These are phyloP conservation scores for Microdochium paspali DNA, from an alignment of 2,329 filamentous ascomycete species.

Conservation along the genomic window DNA sequence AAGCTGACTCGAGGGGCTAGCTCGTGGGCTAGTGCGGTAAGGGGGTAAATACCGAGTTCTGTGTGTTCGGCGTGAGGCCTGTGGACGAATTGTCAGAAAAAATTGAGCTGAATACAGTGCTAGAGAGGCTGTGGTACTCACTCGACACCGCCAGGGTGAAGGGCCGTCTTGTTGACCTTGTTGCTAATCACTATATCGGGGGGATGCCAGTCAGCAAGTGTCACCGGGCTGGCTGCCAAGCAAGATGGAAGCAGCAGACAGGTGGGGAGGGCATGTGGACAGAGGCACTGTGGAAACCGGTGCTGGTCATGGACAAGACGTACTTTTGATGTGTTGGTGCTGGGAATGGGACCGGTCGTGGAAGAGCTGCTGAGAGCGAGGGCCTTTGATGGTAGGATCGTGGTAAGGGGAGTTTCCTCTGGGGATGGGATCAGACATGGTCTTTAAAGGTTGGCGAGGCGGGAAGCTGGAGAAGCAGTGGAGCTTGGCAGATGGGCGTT, in stretches of 20 bases:
- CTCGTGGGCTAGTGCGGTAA: neutral
- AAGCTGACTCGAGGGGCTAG: conserved; percentile 5
- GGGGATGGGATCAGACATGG: conserved; percentile 27
- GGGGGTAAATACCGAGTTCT: conserved; percentile 57
- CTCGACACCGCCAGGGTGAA: conserved; percentile 86
- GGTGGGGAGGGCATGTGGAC: conserved; percentile 2
- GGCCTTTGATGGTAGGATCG: conserved; percentile 33
- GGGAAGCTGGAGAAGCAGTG: conserved; percentile 11
- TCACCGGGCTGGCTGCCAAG: too few species aligned
- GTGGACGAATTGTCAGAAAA: conserved; percentile 16
- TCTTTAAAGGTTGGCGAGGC: conserved; percentile 17
- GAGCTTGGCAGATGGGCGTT: conserved; percentile 17
- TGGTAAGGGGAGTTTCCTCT: conserved; percentile 34
- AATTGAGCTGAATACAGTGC: conserved; percentile 4
- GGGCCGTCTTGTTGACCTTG: conserved; percentile 78
- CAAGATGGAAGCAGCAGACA: conserved; percentile 6
- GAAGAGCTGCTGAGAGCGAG: conserved; percentile 28
- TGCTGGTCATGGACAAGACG: conserved; percentile 1
- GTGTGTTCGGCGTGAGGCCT: conserved; percentile 85
- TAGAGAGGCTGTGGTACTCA: conserved; percentile 39
- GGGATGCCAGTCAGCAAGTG: too few species aligned
- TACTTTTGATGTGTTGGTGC: conserved; percentile 16
- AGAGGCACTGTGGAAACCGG: conserved; percentile 1
- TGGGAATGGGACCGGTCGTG: conserved; percentile 20
- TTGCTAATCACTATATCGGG: conserved; percentile 50